phyloP scores from a whole-genome alignment of 495 filamentous ascomycete genomes.

The Sordaria brevicollis region DNA sequence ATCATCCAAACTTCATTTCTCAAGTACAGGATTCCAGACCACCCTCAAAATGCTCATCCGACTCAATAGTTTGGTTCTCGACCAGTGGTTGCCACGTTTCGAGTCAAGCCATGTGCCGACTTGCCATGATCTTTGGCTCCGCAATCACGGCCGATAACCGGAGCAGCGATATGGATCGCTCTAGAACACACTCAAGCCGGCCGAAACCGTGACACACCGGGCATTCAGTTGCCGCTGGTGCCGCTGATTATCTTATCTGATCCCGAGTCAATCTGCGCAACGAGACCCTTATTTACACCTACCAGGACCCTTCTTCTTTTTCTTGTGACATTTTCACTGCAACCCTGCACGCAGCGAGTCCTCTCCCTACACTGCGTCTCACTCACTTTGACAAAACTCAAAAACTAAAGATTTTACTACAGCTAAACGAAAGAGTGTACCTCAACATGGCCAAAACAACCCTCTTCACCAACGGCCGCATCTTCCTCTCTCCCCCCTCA shows the following conservation, averaged over 20 bases:
- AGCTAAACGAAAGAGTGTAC: background rate
- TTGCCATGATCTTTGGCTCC: background rate
- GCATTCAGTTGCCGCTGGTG: background rate
- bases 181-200: background rate
- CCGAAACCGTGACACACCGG: background rate
- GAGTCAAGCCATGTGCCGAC: background rate
- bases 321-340: background rate
- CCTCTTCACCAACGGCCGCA: slow-evolving; percentile 23
- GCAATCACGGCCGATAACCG: background rate
- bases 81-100: background rate
- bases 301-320: background rate
- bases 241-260: background rate
- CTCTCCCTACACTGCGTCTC: too few species aligned
- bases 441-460: slow-evolving; percentile 7
- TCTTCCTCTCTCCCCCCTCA: slow-evolving; percentile 14
- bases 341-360: background rate
- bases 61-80: background rate
- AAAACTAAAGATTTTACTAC: too few species aligned
- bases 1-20: too few species aligned
- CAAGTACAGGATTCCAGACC: background rate
- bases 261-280: background rate
- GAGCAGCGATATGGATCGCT: background rate
- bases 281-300: background rate
- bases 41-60: background rate
- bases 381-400: too few species aligned